A percentile compares a stretch with the other conserved stretches of the same genome.
Conservation (phyloP, 306 rosid species). For the Cucumis hystrix region DNA sequence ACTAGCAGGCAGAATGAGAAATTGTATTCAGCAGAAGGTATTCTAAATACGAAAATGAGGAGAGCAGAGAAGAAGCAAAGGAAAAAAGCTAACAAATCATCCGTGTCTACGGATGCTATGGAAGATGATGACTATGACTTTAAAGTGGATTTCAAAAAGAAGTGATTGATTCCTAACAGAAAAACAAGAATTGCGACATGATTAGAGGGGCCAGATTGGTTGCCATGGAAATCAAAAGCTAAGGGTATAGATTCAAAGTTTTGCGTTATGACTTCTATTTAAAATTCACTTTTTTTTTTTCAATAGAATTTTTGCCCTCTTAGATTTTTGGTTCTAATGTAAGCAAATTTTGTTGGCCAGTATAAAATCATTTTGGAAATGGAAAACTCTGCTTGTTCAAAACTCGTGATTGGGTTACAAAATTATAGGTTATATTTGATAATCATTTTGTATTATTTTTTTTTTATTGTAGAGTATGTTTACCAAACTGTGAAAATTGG, state of each 20-base stretch:
- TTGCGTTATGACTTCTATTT: background rate
- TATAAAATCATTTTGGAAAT: too few species aligned
- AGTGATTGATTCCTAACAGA: background rate
- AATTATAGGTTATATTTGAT: too few species aligned
- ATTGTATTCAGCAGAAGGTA: conserved; percentile 64
- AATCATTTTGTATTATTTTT: too few species aligned
- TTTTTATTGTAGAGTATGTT: too few species aligned
- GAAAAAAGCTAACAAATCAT: conserved; percentile 34
- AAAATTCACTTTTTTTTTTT: background rate
- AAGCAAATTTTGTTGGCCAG: too few species aligned
- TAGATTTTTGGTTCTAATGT: too few species aligned
- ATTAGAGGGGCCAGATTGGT: too few species aligned
- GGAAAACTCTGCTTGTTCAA: too few species aligned
- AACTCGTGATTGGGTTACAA: too few species aligned
- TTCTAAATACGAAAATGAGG: conserved; percentile 55
- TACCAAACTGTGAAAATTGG: too few species aligned
- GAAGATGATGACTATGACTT: conserved; percentile 74
- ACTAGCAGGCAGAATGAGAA: conserved; percentile 64
- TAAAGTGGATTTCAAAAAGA: conserved; percentile 56
- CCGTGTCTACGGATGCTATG: conserved; percentile 31
- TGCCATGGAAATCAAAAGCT: too few species aligned
- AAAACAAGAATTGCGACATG: background rate
- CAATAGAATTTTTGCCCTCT: background rate
- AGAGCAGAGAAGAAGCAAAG: conserved; percentile 73
- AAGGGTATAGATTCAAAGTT: background rate